Evolutionary conservation across 208 protist species (phyloP).

Genomic region (Balamuthia mandrillaris): DNA sequence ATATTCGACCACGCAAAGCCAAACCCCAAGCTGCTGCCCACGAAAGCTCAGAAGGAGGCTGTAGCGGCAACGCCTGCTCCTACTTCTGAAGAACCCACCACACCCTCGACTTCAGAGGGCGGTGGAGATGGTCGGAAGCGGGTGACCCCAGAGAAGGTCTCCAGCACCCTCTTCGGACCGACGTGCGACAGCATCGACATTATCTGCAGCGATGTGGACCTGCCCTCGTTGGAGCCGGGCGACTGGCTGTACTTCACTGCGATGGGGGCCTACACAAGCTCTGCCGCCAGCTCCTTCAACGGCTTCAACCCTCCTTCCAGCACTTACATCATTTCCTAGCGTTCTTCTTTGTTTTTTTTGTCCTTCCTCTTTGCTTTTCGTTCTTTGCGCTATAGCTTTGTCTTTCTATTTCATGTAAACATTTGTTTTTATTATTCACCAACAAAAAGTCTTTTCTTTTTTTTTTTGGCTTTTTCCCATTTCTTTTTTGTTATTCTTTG

Average conservation of each 20-base stretch:
- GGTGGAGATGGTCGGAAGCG: too few species aligned
- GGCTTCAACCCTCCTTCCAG: conserved; percentile 46
- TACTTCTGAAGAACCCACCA: too few species aligned
- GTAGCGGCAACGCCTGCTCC: too few species aligned
- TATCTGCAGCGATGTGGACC: conserved; percentile 49
- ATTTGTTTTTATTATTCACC: not conserved
- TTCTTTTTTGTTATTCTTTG: too few species aligned
- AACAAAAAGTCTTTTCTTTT: not conserved
- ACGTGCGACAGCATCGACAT: conserved; percentile 81
- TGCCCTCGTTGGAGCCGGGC: conserved; percentile 75
- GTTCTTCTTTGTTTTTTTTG: too few species aligned
- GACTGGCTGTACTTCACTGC: conserved; percentile 80
- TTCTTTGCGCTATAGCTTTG: not conserved
- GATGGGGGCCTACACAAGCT: conserved; percentile 83
- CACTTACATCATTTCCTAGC: not conserved
- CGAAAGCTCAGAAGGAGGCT: too few species aligned
- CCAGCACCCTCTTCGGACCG: conserved; percentile 77
- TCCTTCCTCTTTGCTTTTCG: not conserved
- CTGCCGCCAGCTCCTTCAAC: conserved; percentile 69
- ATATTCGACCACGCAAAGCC: conserved; percentile 66
- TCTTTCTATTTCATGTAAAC: not conserved
- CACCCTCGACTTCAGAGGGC: too few species aligned
- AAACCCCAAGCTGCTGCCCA: too few species aligned
- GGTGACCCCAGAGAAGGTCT: too few species aligned
- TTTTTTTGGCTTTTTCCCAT: not conserved